Evolutionary conservation across 163 green algal genomes (phyloP), one percentile per base, ranked within the genome.

Genomic region (Scenedesmus sp.): DNA sequence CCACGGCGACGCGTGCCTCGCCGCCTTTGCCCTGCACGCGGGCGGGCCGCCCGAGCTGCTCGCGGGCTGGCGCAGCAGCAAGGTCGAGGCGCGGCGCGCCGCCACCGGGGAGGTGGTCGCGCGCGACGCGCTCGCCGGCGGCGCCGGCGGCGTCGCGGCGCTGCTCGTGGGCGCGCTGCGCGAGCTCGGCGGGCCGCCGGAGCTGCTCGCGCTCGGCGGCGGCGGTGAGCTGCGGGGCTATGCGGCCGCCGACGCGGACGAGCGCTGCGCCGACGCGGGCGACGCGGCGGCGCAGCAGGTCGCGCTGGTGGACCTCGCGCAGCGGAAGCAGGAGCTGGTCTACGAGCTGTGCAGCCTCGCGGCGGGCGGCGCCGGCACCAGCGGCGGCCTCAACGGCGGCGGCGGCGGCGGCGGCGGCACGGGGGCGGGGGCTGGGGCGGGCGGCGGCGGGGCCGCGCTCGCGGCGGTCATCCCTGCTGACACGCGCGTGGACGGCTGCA

Each of bases 21-120:
- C 73, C 22, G 54, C 70, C 14, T 91, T 90, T 63, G 90, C 95
- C 78, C 72, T 94, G 56, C 85, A 93, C 66, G 86, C 78, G 0
- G 90, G 94, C 64, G 89, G 89, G 0, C 20, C 89, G 22, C 73
- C 75, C 13, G 88, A 94, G 85, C 69, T 95, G 20, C 85, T 95
- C 77, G 90, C 80, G 60, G 92, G 90, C 24, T 96, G 91, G 91
- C 89, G 86, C 36, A 94, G 91, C 62, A 90, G 91, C n/a, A 88
- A 89, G 85, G 72, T 92, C 64, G 87, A 94, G 70, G 89, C 92
- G 29, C 71, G 91, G 4, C 81, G 80, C 13, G 75, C 80, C 24
- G 63, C 83, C 22, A 92, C 51, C 2, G 91, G 91, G 1, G 86
- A 94, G 70, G 82, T 94, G 22, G 77, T 93, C 31, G 91, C 87